A percentile compares a stretch with the other conserved stretches of the same genome.
Evolutionary conservation across 2,329 filamentous ascomycete species (phyloP).

Genomic region (Botryosphaeria dothidea): DNA sequence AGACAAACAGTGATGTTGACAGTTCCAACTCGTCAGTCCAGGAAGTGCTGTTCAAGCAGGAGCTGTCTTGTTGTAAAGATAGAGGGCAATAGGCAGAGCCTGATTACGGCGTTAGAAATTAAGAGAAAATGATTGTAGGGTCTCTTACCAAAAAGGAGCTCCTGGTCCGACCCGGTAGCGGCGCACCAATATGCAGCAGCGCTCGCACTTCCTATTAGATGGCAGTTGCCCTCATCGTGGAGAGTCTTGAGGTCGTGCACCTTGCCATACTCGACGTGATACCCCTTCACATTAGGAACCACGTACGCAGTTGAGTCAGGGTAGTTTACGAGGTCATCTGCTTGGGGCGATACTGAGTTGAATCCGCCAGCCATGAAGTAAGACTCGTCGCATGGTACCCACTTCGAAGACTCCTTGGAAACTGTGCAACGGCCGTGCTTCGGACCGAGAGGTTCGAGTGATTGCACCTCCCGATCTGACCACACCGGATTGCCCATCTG

Average conservation of each 20-base stretch:
- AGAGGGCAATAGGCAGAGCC: constrained; percentile 7
- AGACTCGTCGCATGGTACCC: constrained; percentile 7
- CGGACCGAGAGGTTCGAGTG: constrained; percentile 5
- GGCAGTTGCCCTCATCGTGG: not conserved
- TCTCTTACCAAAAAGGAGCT: constrained; percentile 9
- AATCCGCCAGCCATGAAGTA: constrained; percentile 11
- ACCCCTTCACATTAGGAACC: constrained; percentile 3
- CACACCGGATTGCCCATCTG: constrained; percentile 7
- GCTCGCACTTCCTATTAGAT: not conserved
- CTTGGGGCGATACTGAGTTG: constrained; percentile 4
- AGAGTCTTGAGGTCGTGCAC: not conserved
- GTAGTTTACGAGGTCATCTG: constrained; percentile 5
- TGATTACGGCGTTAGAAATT: not conserved
- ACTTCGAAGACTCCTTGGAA: not conserved
- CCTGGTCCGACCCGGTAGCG: not conserved
- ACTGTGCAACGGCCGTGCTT: not conserved
- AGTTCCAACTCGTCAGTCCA: not conserved
- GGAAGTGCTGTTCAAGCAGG: not conserved
- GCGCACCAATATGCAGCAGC: constrained; percentile 12
- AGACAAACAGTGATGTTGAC: not conserved
- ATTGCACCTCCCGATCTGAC: not conserved
- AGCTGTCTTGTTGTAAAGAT: not conserved
- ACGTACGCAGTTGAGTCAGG: constrained; percentile 7
- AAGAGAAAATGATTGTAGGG: not conserved
- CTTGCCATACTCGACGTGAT: constrained; percentile 6